Evolutionary conservation across 1,284 basidiomycete species (phyloP).

Genomic region (Xerocomus amazonicus): DNA sequence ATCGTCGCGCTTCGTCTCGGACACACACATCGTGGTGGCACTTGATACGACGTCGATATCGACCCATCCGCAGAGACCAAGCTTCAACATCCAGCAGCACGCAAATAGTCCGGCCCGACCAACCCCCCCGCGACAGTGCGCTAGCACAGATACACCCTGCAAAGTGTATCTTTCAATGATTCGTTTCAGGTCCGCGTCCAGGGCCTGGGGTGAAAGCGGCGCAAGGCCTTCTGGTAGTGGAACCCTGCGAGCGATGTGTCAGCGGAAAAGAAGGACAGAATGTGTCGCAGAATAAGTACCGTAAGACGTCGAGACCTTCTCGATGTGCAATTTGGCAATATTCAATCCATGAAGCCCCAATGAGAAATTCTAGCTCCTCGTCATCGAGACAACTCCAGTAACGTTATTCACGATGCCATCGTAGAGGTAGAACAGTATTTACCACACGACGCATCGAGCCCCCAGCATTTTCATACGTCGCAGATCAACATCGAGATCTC

Average conservation of each 20-base stretch:
- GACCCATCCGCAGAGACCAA: conserved; percentile 80
- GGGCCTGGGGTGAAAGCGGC: conserved; percentile 59
- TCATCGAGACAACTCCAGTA: conserved; percentile 75
- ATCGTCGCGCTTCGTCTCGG: conserved; percentile 12
- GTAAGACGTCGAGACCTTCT: conserved; percentile 75
- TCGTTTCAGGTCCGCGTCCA: conserved; percentile 70
- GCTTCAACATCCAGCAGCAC: conserved; percentile 89
- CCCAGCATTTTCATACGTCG: conserved; percentile 73
- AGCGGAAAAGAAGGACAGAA: not conserved
- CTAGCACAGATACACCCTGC: conserved; percentile 70
- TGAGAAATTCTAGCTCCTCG: conserved; percentile 69
- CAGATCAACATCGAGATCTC: conserved; percentile 79
- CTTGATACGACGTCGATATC: conserved; percentile 25
- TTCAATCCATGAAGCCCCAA: conserved; percentile 81
- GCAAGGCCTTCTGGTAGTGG: conserved; percentile 92
- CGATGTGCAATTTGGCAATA: conserved; percentile 64
- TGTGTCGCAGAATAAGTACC: conserved; percentile 29
- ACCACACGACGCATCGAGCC: conserved; percentile 84
- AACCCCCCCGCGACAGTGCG: conserved; percentile 94
- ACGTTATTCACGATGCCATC: not conserved
- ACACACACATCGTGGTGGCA: not conserved
- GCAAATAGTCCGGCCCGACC: conserved; percentile 92
- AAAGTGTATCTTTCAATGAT: conserved; percentile 78
- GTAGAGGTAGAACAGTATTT: conserved; percentile 1
- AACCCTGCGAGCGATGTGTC: conserved; percentile 44